phyloP scores from a whole-genome alignment of 345 rosid species.

The Salix dunnii region DNA sequence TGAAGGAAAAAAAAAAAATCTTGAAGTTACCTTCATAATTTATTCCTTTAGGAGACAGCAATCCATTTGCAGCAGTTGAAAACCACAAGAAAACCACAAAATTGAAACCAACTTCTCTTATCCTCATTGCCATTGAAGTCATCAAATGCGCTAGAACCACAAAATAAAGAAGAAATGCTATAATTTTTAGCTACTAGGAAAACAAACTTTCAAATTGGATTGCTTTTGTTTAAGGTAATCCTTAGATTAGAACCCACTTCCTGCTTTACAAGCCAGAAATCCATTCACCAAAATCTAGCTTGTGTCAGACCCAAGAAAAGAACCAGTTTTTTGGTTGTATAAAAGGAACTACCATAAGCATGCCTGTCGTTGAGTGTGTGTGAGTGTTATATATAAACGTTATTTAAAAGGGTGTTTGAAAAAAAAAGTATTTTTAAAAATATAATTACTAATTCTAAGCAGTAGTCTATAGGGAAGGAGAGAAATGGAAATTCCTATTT shows the following conservation, averaged over 20 bases:
- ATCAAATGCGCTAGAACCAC: slow-evolving; percentile 16
- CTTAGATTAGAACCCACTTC: slow-evolving; percentile 35
- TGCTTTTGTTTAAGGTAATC: slow-evolving; percentile 27
- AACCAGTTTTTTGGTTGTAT: slow-evolving; percentile 34
- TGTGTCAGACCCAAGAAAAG: slow-evolving; percentile 47
- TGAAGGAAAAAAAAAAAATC: background rate
- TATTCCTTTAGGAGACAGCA: slow-evolving; percentile 81
- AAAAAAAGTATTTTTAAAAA: too few species aligned
- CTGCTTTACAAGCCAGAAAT: slow-evolving; percentile 46
- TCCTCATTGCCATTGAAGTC: slow-evolving; percentile 32
- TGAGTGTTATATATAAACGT: too few species aligned
- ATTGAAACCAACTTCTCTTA: slow-evolving; percentile 26
- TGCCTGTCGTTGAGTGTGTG: slow-evolving; percentile 42
- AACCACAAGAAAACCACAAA: slow-evolving; percentile 43
- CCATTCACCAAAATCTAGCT: slow-evolving; percentile 46
- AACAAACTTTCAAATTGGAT: slow-evolving; percentile 26
- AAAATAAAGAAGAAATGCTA: slow-evolving; percentile 30
- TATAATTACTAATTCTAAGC: slow-evolving; percentile 13
- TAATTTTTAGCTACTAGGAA: slow-evolving; percentile 9
- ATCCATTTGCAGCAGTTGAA: slow-evolving; percentile 43
- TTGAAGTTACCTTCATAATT: slow-evolving; percentile 71
- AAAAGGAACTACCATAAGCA: slow-evolving; percentile 57
- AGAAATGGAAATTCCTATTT: slow-evolving; percentile 28
- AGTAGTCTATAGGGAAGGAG: slow-evolving; percentile 25
- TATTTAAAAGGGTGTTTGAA: too few species aligned